Base-by-base conservation (phyloP, 306 rosid species). In the Spatholobus suberectus region DNA sequence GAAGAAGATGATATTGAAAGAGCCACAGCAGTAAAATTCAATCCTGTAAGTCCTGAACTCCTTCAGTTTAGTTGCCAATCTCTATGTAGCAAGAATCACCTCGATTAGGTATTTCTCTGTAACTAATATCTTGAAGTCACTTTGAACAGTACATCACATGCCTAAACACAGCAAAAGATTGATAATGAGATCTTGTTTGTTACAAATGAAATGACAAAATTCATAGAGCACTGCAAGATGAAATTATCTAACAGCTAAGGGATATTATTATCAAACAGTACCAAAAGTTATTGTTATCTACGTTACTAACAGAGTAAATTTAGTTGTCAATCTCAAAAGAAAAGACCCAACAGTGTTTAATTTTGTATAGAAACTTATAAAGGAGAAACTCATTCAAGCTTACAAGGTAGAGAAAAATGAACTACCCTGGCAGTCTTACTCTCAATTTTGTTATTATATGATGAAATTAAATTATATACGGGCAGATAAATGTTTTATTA, bases 31-130 rank as follows among this genome's bases (percentile, higher is more conserved):
- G 84, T 78, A 63, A 87, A 89, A 80, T 96, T 93, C 83, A 93
- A 96, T 87, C 98, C 99, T 78, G 99, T 96, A 89, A 86, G 82
- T 83, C 65, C 78, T 72, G 14, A 79, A 76, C 32, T n/a, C n/a
- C 78, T 83, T 70, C 52, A n/a, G 40, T 59, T 80, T 83, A 58
- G 15, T 69, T 37, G 44, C 67, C 70, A 58, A 69, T 86, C 26
- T 85, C 57, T 73, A 41, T 76, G 63, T 76, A 38, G 47, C 21
- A 81, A 69, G 70, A 61, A 51, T 70, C 35, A 76, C 70, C 71
- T 67, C 6, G 18, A 3, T 41, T 80, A 18, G 61, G 69, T 74
- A 44, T 66, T 41, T 44, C 61, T 40, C 67, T 11, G 6, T 32
- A 27, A 51, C 78, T 55, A 34, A 41, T 79, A 41, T 67, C 40